phyloP scores from a whole-genome alignment of 2,329 filamentous ascomycete genomes.

The Cytospora chrysosperma region DNA sequence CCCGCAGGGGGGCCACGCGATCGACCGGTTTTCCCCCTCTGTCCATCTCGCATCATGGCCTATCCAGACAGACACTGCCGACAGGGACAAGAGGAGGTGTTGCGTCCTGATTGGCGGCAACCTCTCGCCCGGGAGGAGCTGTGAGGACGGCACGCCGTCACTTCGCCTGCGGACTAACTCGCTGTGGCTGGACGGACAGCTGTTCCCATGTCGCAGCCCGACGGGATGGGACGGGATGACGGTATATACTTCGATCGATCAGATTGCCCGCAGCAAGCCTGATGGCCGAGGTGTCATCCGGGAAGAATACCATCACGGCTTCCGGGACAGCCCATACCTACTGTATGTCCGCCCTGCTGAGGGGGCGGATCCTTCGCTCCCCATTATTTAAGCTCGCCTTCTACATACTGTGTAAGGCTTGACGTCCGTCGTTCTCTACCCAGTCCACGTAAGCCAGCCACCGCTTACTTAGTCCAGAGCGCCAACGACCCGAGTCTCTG shows the following conservation, averaged over 20 bases:
- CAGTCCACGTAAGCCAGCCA: constrained; percentile 1
- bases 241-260: not conserved
- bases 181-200: not conserved
- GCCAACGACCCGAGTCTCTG: constrained; percentile 21
- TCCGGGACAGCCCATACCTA: not conserved
- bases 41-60: not conserved
- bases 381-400: not conserved
- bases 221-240: not conserved
- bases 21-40: not conserved
- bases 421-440: constrained; percentile 1
- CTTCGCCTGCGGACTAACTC: not conserved
- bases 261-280: not conserved
- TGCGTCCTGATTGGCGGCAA: not conserved
- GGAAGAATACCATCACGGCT: not conserved
- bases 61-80: not conserved
- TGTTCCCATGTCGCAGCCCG: not conserved
- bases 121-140: too few relatives aligned
- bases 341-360: not conserved
- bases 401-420: too few relatives aligned
- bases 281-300: constrained; percentile 5
- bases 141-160: too few relatives aligned
- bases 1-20: not conserved
- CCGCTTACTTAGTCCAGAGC: not conserved
- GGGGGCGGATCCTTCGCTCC: constrained; percentile 1
- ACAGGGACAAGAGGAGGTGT: too few relatives aligned